Base-by-base conservation (phyloP, 2,329 filamentous ascomycete species). In the Escovopsis sp. region DNA sequence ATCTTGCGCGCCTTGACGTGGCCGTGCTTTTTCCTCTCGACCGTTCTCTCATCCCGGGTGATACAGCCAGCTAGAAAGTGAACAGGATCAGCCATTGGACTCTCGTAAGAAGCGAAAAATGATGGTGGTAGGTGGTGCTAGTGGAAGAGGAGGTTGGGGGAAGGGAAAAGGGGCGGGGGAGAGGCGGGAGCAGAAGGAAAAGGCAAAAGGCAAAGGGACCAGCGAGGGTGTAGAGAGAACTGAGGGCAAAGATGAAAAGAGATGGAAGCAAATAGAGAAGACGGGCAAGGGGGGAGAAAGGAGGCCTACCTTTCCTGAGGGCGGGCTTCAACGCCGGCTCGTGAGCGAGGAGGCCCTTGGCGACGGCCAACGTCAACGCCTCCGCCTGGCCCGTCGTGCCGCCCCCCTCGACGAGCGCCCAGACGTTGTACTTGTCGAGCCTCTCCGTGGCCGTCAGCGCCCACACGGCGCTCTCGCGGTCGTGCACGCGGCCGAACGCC, bases 11-110 rank as follows among this genome's bases (percentile, higher is more conserved):
- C 88, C 72, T 98, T 98, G 63, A 93, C 61, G 53, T 85, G 84
- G 48, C 90, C 92, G 38, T 85, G 75, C 73, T 98, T 96, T 78
- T 98, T 98, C 58, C 90, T 88, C 65, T 98, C 90, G 47, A 98
- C 92, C 52, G 70, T 77, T 63, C 88, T 85, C 39, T 79, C 73
- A 64, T 98, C 88, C 53, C 88, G 80, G 35, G 87, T 92, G 44
- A 98, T 73, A 58, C 81, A 86, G 43, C 92, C 92, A 55, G 88
- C 90, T 98, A 57, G 51, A 52, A 43, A 41, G 39, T 6, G 21
- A 34, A 36, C 37, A 31, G 34, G 13, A 57, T 73, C 52, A 55
- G 43, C 39, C 40, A 37, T 34, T 12, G 27, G 9, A 13, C 17
- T 34, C 39, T 27, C 36, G 26, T 41, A 35, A 38, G 29, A 5